A percentile compares a stretch with the other conserved stretches of the same genome.
phyloP scores from a whole-genome alignment of 2,329 filamentous ascomycete genomes.

The Berkeleyomyces basicola region DNA sequence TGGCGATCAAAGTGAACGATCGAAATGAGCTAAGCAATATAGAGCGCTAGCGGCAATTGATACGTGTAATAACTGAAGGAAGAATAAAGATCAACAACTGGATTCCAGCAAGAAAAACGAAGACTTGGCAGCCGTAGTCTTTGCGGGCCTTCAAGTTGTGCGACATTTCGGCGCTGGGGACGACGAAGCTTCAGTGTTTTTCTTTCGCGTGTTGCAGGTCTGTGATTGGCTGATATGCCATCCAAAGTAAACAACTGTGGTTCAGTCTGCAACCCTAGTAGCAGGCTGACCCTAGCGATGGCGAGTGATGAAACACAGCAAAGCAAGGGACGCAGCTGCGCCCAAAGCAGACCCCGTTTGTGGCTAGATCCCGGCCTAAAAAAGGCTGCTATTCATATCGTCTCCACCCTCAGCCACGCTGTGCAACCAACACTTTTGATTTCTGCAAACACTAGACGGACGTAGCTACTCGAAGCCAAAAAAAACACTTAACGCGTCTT shows the following conservation, averaged over 20 bases:
- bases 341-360: too few relatives aligned
- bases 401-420: too few relatives aligned
- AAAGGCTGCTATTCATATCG: too few relatives aligned
- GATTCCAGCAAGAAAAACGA: background rate
- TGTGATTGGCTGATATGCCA: conserved; percentile 4
- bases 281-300: too few relatives aligned
- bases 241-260: conserved; percentile 9
- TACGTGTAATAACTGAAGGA: background rate
- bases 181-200: background rate
- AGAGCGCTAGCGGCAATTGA: background rate
- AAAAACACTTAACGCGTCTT: background rate
- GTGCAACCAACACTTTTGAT: too few relatives aligned
- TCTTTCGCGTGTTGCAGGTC: conserved; percentile 5
- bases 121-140: background rate
- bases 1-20: background rate
- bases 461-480: background rate
- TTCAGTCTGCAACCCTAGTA: background rate
- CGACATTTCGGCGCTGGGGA: background rate
- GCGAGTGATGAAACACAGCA: background rate
- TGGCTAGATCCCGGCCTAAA: too few relatives aligned
- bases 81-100: background rate
- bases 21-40: background rate
- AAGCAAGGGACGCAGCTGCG: background rate
- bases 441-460: too few relatives aligned
- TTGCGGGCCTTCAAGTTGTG: background rate